Evolutionary conservation across 257 asterid genomes (phyloP).

Genomic region (Scutellaria barbata): DNA sequence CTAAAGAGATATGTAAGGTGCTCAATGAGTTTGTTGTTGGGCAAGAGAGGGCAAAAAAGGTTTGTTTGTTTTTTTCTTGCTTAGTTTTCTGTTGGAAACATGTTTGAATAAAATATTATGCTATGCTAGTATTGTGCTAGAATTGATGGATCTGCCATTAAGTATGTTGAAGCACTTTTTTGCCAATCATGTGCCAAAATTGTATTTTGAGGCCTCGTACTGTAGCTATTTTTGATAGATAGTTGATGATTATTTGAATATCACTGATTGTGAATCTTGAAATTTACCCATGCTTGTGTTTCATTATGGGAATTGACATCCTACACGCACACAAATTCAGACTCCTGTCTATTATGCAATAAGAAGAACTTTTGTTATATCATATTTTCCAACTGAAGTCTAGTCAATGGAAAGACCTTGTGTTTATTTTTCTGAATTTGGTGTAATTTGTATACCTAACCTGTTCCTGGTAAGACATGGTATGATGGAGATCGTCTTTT

Average conservation of each 20-base stretch:
- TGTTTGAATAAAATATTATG: conserved; percentile 7
- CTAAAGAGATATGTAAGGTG: conserved; percentile 81
- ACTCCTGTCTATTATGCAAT: not conserved
- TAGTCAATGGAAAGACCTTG: not conserved
- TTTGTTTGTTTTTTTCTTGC: conserved; percentile 24
- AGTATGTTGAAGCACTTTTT: conserved; percentile 12
- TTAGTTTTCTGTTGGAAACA: not conserved
- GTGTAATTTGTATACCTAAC: not conserved
- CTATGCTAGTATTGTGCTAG: conserved; percentile 2
- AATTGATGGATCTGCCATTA: not conserved
- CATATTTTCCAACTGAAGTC: conserved; percentile 17
- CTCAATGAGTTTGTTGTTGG: conserved; percentile 83
- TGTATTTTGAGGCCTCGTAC: conserved; percentile 1
- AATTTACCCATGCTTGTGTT: conserved; percentile 6
- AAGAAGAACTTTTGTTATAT: conserved; percentile 1
- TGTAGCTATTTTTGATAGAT: conserved; percentile 3
- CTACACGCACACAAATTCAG: not conserved
- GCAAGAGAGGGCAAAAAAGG: conserved; percentile 91
- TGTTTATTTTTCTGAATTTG: not conserved
- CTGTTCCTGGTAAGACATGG: conserved; percentile 14
- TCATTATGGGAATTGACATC: not conserved
- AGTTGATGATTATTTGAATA: not conserved
- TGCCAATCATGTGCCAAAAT: conserved; percentile 8
- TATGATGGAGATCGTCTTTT: conserved; percentile 6
- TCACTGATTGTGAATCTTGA: not conserved